A percentile compares a stretch with the other conserved stretches of the same genome.
These are phyloP conservation scores for Alternaria postmessia DNA, from an alignment of 2,329 filamentous ascomycete genomes.

Conservation along the genomic window DNA sequence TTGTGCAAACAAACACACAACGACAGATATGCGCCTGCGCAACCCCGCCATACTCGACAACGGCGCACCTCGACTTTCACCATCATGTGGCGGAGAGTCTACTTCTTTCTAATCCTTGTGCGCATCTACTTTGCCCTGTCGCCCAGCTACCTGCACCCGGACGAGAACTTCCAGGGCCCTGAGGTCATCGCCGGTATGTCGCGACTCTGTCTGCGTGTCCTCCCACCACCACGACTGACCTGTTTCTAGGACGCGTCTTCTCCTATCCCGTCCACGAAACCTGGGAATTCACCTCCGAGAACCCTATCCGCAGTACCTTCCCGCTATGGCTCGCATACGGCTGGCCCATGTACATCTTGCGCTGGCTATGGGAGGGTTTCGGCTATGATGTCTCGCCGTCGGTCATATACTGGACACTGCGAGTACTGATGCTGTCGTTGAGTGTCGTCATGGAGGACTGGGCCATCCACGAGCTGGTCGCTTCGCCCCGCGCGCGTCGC, in stretches of 20 bases:
- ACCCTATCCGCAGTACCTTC: constrained; percentile 94
- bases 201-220: background rate
- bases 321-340: constrained; percentile 96
- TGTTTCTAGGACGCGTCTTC: constrained; percentile 80
- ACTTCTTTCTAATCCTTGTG: constrained; percentile 83
- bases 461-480: constrained; percentile 91
- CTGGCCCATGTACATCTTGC: constrained; percentile 88
- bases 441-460: constrained; percentile 98
- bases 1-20: constrained; percentile 19
- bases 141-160: constrained; percentile 95
- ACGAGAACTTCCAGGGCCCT: constrained; percentile 98
- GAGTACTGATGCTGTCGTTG: constrained; percentile 89
- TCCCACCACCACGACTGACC: constrained; percentile 17
- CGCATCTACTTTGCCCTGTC: constrained; percentile 93
- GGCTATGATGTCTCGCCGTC: constrained; percentile 83
- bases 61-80: constrained; percentile 27
- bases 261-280: constrained; percentile 88
- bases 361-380: constrained; percentile 90
- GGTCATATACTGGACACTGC: constrained; percentile 86
- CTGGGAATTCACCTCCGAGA: constrained; percentile 92
- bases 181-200: constrained; percentile 88
- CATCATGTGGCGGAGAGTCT: constrained; percentile 89
- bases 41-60: constrained; percentile 20
- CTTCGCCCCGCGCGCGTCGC: constrained; percentile 73
- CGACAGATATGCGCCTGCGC: constrained; percentile 45